Evolutionary conservation across 2,329 filamentous ascomycete genomes (phyloP).

Genomic region (Didymella segeticola): DNA sequence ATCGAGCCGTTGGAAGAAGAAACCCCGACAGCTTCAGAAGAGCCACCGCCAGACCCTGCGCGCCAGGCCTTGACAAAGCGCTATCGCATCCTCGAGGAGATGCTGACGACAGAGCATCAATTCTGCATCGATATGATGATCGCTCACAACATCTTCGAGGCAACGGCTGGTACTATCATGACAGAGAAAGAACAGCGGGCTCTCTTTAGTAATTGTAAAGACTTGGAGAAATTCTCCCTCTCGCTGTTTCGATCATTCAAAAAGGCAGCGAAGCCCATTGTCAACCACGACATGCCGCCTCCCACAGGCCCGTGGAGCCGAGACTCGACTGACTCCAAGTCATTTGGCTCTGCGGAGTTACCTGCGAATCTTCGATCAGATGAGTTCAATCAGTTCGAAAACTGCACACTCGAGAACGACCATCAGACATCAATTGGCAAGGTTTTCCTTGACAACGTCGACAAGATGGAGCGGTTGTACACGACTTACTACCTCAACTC

Average conservation of each 20-base stretch:
- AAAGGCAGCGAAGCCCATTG: constrained; percentile 78
- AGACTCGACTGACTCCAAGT: constrained; percentile 29
- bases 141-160: constrained; percentile 96
- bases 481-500: constrained; percentile 70
- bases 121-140: constrained; percentile 97
- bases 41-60: constrained; percentile 30
- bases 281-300: constrained; percentile 58
- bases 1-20: constrained; percentile 4
- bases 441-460: constrained; percentile 63
- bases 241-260: constrained; percentile 84
- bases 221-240: constrained; percentile 82
- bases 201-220: constrained; percentile 91
- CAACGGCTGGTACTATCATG: constrained; percentile 81
- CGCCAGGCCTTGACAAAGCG: constrained; percentile 70
- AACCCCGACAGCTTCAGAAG: constrained; percentile 15
- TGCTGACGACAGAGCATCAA: constrained; percentile 89
- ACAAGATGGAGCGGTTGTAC: constrained; percentile 69
- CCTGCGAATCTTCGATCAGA: constrained; percentile 26
- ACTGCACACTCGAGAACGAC: constrained; percentile 58
- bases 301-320: constrained; percentile 34
- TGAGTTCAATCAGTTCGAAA: constrained; percentile 39
- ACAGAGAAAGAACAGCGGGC: constrained; percentile 84
- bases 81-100: constrained; percentile 84
- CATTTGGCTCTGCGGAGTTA: constrained; percentile 24
- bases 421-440: constrained; percentile 64